A percentile compares a stretch with the other conserved stretches of the same genome.
These are phyloP conservation scores for Helianthus tuberosus DNA, from an alignment of 129 eudicot species.

Conservation along the genomic window DNA sequence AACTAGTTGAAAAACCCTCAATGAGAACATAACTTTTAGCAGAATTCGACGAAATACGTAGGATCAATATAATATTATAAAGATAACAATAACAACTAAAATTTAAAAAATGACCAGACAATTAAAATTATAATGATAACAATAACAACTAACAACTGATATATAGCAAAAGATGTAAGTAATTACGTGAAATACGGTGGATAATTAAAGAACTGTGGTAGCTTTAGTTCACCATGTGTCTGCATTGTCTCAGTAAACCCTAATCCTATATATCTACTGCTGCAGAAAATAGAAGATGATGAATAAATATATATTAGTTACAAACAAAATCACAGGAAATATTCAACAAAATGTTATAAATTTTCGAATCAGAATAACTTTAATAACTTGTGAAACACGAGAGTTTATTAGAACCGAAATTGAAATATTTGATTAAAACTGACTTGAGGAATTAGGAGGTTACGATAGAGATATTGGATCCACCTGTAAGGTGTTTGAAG, in stretches of 20 bases:
- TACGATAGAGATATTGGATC: background rate
- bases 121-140: background rate
- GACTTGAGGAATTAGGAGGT: background rate
- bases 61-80: too few relatives aligned
- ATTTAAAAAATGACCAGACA: background rate
- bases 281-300: background rate
- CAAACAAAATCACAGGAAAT: background rate
- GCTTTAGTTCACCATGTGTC: constrained; percentile 79
- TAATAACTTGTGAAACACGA: too few relatives aligned
- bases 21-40: too few relatives aligned
- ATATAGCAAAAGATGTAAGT: background rate
- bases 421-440: background rate
- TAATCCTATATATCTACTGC: background rate
- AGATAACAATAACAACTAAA: too few relatives aligned
- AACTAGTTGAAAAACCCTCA: too few relatives aligned
- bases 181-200: constrained; percentile 90
- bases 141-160: background rate
- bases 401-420: too few relatives aligned
- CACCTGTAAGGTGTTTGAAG: too few relatives aligned
- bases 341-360: background rate
- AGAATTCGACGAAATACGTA: too few relatives aligned
- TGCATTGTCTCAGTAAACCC: constrained; percentile 42
- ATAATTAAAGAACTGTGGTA: constrained; percentile 78
- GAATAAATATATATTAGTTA: background rate
- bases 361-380: too few relatives aligned